Base-by-base conservation (phyloP, 371 early-diverging fungal genomes). In the Mucor piriformis region DNA sequence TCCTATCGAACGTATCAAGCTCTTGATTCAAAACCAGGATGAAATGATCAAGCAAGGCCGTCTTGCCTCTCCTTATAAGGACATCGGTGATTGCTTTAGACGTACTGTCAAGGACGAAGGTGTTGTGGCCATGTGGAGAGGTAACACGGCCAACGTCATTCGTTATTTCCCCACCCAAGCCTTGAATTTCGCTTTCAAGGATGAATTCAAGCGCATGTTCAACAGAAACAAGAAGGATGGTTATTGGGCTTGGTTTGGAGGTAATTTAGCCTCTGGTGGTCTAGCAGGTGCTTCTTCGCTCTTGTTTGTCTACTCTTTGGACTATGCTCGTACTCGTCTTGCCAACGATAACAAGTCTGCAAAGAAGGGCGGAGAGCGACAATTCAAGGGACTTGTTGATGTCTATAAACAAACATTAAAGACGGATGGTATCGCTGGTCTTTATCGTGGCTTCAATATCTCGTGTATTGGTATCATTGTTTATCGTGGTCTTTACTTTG, bases 101-200 rank as follows among this genome's bases (percentile, higher is more conserved):
- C 89, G 93, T 70, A 87, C 90, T 65, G 51, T 79, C 71, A 71
- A 65, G 64, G 90, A 93, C 53, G 88, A 93, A 69, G 92, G 90
- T 64, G 37, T 79, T 51, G 66, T 67, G 51, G 68, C 88, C 37
- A 74, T 91, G 73, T 91, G 92, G 92, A 74, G 92, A 67, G 90
- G 91, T 58, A 93, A 92, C 83, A 73, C 80, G 43, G 84, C 86
- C 72, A 92, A 91, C 76, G 87, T 88, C 60, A 78, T 91, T 77
- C 90, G 92, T 76, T 91, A 90, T 82, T 89, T 90, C 82, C 92
- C 92, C 44, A 89, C 89, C 62, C 92, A 91, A 70, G 91, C 90
- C 54, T 73, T 90, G 69, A 88, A 88, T 83, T 86, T 92, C 73
- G 92, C 91, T 38, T 90, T 86, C 83, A 88, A 85, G 76, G 92